These are phyloP conservation scores for Carpinus fangiana DNA, from an alignment of 306 rosid species.

Conservation along the genomic window DNA sequence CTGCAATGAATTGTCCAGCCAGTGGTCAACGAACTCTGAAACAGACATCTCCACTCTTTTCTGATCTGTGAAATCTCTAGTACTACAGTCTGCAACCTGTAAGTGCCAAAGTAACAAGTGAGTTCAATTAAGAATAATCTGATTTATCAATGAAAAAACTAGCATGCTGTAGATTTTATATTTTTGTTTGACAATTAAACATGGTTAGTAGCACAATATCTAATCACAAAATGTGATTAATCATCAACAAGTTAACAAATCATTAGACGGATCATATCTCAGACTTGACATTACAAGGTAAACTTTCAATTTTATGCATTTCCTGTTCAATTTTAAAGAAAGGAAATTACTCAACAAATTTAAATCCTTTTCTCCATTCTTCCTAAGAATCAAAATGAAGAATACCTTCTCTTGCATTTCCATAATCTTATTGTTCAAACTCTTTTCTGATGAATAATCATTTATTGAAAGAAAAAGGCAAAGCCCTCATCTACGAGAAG, in stretches of 20 bases:
- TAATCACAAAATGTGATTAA: neutral
- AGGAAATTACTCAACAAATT: neutral
- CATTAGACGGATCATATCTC: neutral
- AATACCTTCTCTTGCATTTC: neutral
- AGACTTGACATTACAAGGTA: neutral
- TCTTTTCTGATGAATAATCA: neutral
- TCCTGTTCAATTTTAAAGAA: neutral
- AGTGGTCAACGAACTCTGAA: conserved; percentile 56
- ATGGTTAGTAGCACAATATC: neutral
- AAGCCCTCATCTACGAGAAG: too few species aligned
- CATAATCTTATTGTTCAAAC: neutral
- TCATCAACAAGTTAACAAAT: neutral
- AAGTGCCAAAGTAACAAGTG: conserved; percentile 7
- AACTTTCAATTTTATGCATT: neutral
- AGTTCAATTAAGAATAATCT: neutral
- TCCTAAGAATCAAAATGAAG: neutral
- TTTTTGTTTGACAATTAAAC: neutral
- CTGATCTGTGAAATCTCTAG: conserved; percentile 86
- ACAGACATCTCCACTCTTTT: conserved; percentile 74
- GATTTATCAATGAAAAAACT: neutral
- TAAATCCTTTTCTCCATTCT: neutral
- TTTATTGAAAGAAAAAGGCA: too few species aligned
- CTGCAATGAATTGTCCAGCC: conserved; percentile 43
- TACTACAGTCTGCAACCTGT: conserved; percentile 85
- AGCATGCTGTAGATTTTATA: neutral